Conservation (phyloP, 768 basidiomycete genomes). For the Nidularia sp. region DNA sequence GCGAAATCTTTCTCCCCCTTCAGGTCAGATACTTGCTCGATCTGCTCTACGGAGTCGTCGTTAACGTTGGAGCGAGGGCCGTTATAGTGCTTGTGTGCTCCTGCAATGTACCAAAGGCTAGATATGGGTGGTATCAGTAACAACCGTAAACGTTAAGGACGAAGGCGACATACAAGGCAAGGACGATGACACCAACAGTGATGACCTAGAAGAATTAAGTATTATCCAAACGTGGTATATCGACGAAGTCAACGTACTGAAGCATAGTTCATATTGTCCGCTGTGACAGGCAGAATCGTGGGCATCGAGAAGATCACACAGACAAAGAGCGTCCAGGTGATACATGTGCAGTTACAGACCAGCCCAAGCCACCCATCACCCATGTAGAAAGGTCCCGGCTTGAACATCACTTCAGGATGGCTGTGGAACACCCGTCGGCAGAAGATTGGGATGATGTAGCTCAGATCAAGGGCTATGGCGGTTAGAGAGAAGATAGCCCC, state of each 20-base stretch:
- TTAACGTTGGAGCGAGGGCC: conserved; percentile 56
- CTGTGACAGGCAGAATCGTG: conserved; percentile 63
- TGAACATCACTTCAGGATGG: conserved; percentile 82
- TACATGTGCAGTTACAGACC: conserved; percentile 60
- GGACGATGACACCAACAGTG: conserved; percentile 45
- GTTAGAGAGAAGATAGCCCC: conserved; percentile 82
- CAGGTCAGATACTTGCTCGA: conserved; percentile 1
- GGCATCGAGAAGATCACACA: conserved; percentile 73
- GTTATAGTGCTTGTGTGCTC: conserved; percentile 51
- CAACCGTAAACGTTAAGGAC: neutral
- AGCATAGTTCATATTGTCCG: conserved; percentile 78
- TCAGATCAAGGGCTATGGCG: conserved; percentile 72
- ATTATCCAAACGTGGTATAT: neutral
- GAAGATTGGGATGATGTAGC: conserved; percentile 82
- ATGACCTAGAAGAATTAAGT: conserved; percentile 31
- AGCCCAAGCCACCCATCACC: conserved; percentile 63
- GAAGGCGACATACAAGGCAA: conserved; percentile 42
- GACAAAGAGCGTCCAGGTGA: conserved; percentile 66
- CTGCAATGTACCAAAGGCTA: conserved; percentile 49
- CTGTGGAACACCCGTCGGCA: conserved; percentile 62
- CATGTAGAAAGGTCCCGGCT: conserved; percentile 86
- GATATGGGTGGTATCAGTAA: neutral
- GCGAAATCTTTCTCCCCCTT: neutral
- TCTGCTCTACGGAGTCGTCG: conserved; percentile 13
- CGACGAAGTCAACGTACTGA: conserved; percentile 38